Percentiles rank a stretch among this genome's conserved stretches.
Conservation (phyloP, 257 asterid species). For the Plantago major region DNA sequence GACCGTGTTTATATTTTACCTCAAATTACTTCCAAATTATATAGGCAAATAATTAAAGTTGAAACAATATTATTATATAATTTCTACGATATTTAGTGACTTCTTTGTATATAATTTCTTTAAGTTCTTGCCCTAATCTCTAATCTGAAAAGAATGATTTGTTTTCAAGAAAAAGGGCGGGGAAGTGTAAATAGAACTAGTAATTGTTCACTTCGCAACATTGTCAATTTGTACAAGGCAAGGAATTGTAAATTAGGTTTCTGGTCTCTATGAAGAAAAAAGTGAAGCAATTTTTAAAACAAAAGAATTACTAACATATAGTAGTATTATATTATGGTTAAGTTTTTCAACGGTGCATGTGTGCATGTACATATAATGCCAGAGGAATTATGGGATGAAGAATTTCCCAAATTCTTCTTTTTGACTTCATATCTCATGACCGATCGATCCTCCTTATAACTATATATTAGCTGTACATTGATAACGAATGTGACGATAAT, state of each 20-base stretch:
- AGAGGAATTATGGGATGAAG: conserved; percentile 18
- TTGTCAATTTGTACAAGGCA: conserved; percentile 4
- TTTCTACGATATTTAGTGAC: too few species aligned
- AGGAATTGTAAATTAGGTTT: conserved; percentile 9
- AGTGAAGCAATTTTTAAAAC: not conserved
- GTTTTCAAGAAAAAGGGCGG: too few species aligned
- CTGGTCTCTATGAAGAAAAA: not conserved
- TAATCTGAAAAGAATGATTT: too few species aligned
- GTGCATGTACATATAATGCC: conserved; percentile 1
- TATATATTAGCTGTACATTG: not conserved
- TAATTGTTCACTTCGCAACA: not conserved
- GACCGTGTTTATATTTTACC: too few species aligned
- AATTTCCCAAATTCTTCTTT: conserved; percentile 26
- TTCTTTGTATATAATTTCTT: too few species aligned
- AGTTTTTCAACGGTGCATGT: conserved; percentile 18
- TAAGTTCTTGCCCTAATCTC: too few species aligned
- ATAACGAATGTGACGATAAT: not conserved
- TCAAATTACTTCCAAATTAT: too few species aligned
- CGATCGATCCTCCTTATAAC: not conserved
- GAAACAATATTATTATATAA: too few species aligned
- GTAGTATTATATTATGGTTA: too few species aligned
- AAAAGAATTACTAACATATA: too few species aligned
- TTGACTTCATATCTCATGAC: conserved; percentile 20
- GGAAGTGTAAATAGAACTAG: too few species aligned
- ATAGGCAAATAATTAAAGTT: too few species aligned